Conservation (phyloP, 1,284 basidiomycete genomes). For the Puccinia brachypodii region DNA sequence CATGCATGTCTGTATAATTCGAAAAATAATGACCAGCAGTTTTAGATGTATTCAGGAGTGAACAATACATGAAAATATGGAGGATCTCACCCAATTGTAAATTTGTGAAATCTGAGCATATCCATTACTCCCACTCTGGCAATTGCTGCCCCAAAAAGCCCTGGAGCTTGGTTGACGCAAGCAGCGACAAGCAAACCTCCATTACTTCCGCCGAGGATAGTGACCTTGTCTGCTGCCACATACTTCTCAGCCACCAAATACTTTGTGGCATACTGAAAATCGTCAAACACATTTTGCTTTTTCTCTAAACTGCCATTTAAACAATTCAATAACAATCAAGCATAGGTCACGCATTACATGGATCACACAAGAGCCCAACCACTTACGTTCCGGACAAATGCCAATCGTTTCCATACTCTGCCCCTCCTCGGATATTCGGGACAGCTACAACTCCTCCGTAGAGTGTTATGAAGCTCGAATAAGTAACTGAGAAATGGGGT, state of each 20-base stretch:
- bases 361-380: conserved; percentile 30
- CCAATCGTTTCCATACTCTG: conserved; percentile 74
- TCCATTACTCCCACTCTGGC: conserved; percentile 80
- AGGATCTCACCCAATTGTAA: conserved; percentile 65
- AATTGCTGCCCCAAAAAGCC: conserved; percentile 75
- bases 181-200: conserved; percentile 77
- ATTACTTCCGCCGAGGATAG: conserved; percentile 73
- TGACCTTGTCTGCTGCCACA: conserved; percentile 70
- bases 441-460: conserved; percentile 74
- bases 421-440: conserved; percentile 69
- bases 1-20: conserved; percentile 63
- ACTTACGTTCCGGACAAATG: conserved; percentile 53
- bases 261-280: conserved; percentile 70
- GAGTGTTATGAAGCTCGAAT: conserved; percentile 73
- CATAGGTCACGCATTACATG: conserved; percentile 30
- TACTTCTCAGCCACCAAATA: conserved; percentile 72
- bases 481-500: conserved; percentile 70
- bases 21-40: not conserved
- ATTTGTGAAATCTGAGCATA: conserved; percentile 73
- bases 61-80: not conserved
- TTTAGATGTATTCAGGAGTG: not conserved
- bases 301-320: conserved; percentile 40
- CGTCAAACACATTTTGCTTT: conserved; percentile 70
- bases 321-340: conserved; percentile 3
- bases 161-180: conserved; percentile 73